These are phyloP conservation scores for Solanum acaule DNA, from an alignment of 257 asterid genomes.

Conservation along the genomic window DNA sequence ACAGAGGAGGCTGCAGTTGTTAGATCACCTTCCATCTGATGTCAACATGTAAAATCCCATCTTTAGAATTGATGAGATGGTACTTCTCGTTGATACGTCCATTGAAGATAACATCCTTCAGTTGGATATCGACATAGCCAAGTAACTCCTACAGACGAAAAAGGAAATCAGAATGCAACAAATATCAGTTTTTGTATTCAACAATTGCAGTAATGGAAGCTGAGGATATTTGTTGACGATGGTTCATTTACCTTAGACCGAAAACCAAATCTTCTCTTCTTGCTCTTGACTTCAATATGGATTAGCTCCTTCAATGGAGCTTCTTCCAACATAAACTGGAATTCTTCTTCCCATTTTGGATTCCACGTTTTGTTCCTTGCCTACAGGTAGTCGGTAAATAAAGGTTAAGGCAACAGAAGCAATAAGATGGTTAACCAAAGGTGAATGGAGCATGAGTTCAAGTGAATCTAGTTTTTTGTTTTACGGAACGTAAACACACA, in stretches of 20 bases:
- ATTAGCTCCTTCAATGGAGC: slow-evolving; percentile 58
- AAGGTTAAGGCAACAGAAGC: not conserved
- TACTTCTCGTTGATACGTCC: slow-evolving; percentile 64
- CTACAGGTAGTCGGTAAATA: slow-evolving; percentile 15
- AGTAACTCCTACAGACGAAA: slow-evolving; percentile 40
- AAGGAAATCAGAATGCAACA: not conserved
- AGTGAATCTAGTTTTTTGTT: not conserved
- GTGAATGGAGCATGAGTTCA: not conserved
- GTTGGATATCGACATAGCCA: slow-evolving; percentile 65
- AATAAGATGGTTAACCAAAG: not conserved
- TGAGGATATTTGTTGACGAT: not conserved
- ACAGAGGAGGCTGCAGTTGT: not conserved
- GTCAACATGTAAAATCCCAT: slow-evolving; percentile 66
- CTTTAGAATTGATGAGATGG: slow-evolving; percentile 60
- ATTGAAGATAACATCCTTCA: slow-evolving; percentile 58
- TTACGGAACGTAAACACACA: not conserved
- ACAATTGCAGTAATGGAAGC: not conserved
- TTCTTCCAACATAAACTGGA: slow-evolving; percentile 64
- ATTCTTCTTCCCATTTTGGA: slow-evolving; percentile 78
- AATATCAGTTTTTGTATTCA: not conserved
- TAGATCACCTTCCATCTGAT: slow-evolving; percentile 67
- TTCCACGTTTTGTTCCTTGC: slow-evolving; percentile 41
- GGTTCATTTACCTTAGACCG: slow-evolving; percentile 32
- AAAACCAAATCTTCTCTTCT: slow-evolving; percentile 41
- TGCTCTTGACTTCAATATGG: slow-evolving; percentile 56